Conservation (phyloP, 805 yeast species). For the Yamadazyma sp. region DNA sequence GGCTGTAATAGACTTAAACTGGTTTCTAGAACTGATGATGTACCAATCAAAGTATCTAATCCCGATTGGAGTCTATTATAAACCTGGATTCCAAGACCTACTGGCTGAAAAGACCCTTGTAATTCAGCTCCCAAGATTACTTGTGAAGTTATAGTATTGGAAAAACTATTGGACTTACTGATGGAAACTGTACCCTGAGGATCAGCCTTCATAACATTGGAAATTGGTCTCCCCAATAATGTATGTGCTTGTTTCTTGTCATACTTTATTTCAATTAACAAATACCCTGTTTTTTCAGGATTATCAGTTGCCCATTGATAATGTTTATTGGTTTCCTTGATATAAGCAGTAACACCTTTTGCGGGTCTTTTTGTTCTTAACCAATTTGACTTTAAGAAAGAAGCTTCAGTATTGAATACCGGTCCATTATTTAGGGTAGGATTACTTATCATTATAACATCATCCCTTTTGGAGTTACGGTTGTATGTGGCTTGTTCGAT, state of each 20-base stretch:
- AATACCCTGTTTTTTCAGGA: conserved; percentile 1
- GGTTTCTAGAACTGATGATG: no score
- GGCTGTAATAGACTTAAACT: no score
- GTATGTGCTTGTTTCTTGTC: background rate
- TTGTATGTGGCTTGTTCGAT: no score
- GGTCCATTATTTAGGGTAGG: conserved; percentile 7
- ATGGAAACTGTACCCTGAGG: conserved; percentile 5
- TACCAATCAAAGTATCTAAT: no score
- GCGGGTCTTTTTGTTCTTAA: conserved; percentile 2
- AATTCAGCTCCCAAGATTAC: background rate
- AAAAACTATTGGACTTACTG: conserved; percentile 8
- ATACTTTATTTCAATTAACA: conserved; percentile 5
- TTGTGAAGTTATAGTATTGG: conserved; percentile 1
- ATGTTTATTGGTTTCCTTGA: conserved; percentile 2
- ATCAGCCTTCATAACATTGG: conserved; percentile 1
- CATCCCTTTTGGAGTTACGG: no score
- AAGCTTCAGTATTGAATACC: background rate
- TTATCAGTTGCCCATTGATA: conserved; percentile 6
- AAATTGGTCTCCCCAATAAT: conserved; percentile 4
- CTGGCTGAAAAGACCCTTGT: background rate
- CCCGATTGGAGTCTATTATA: background rate
- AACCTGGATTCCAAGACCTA: background rate
- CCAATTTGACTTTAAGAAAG: conserved; percentile 4
- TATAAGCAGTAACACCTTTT: conserved; percentile 4
- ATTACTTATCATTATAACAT: no score